A percentile compares a stretch with the other conserved stretches of the same genome.
phyloP scores from a whole-genome alignment of 2,329 filamentous ascomycete genomes.

The Fusarium tricinctum region DNA sequence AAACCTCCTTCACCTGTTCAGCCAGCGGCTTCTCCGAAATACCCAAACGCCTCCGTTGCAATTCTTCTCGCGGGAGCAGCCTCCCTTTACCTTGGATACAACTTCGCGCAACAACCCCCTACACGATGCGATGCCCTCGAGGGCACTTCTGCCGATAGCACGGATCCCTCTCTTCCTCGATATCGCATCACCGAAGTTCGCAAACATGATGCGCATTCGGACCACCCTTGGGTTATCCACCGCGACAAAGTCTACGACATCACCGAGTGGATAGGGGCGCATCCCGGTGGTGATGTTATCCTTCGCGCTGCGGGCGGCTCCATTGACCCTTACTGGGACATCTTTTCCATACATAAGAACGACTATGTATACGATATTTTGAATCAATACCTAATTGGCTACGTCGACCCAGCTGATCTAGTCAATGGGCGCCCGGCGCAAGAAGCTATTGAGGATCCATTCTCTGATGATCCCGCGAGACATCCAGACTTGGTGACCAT shows the following conservation, averaged over 20 bases:
- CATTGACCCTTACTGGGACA: constrained; percentile 78
- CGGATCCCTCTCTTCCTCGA: constrained; percentile 61
- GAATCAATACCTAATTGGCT: constrained; percentile 74
- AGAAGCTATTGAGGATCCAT: constrained; percentile 72
- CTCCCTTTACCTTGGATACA: constrained; percentile 41
- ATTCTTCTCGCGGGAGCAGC: constrained; percentile 35
- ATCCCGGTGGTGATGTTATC: constrained; percentile 78
- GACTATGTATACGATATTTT: constrained; percentile 75
- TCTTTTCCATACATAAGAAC: constrained; percentile 77
- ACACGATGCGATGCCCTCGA: constrained; percentile 40
- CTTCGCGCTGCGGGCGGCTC: constrained; percentile 74
- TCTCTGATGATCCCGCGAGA: constrained; percentile 66
- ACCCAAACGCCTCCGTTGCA: constrained; percentile 10
- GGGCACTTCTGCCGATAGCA: constrained; percentile 44
- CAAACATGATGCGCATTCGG: constrained; percentile 65
- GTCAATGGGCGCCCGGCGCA: constrained; percentile 68
- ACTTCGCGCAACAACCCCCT: constrained; percentile 34
- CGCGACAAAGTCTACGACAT: constrained; percentile 78
- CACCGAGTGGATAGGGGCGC: constrained; percentile 75
- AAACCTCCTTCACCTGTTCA: neutral
- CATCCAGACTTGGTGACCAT: constrained; percentile 65
- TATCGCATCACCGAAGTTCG: constrained; percentile 66
- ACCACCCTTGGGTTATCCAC: constrained; percentile 73
- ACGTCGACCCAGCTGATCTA: constrained; percentile 70
- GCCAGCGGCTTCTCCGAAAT: constrained; percentile 11